Evolutionary conservation across 164 flowering plant species (phyloP).

Genomic region (Magnolia officinalis): DNA sequence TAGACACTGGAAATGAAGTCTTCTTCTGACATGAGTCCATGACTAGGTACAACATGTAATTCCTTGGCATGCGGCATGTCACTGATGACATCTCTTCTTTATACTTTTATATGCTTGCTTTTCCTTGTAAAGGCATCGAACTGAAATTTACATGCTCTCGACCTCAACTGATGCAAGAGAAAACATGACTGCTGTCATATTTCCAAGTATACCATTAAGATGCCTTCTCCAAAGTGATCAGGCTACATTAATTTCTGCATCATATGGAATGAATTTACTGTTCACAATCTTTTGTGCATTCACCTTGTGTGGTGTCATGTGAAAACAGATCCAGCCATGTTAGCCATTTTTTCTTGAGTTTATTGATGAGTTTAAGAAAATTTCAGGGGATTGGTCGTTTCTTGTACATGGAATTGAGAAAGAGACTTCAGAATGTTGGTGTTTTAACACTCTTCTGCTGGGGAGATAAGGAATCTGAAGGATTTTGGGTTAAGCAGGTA

Average conservation of each 20-base stretch:
- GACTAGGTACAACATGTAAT: too few relatives aligned
- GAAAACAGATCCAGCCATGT: neutral
- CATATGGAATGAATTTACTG: too few relatives aligned
- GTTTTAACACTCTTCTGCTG: slow-evolving; percentile 68
- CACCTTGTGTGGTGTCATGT: neutral
- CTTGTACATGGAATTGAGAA: slow-evolving; percentile 59
- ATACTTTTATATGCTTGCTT: neutral
- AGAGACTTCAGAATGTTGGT: slow-evolving; percentile 72
- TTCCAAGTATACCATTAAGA: too few relatives aligned
- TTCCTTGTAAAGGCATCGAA: neutral
- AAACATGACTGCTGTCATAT: too few relatives aligned
- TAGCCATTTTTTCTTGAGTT: neutral
- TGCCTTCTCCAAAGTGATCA: too few relatives aligned
- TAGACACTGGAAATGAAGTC: too few relatives aligned
- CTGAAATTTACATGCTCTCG: neutral
- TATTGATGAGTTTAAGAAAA: slow-evolving; percentile 6
- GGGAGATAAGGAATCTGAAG: slow-evolving; percentile 91
- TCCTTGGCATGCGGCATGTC: too few relatives aligned
- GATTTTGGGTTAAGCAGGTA: slow-evolving; percentile 94
- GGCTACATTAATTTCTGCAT: too few relatives aligned
- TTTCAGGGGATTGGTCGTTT: slow-evolving; percentile 70
- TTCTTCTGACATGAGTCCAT: too few relatives aligned
- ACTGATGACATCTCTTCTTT: too few relatives aligned
- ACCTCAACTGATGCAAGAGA: too few relatives aligned
- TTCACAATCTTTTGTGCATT: neutral